Percentiles rank a stretch among this genome's conserved stretches.
Conservation (phyloP, 495 filamentous ascomycete genomes). For the Glarea lozoyensis region DNA sequence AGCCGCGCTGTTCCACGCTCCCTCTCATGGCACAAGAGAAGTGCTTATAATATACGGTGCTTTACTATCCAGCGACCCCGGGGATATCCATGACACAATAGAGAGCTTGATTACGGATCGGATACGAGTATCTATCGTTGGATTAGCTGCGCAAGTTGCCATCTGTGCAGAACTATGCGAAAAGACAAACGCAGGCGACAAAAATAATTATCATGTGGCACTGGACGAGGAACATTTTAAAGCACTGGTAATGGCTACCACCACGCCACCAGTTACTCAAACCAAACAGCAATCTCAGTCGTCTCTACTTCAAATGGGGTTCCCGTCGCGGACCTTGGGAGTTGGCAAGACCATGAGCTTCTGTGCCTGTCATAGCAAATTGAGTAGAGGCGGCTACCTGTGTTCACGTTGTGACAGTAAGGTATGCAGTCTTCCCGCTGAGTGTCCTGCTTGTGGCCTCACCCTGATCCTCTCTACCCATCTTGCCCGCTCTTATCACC, state of each 20-base stretch:
- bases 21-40: conserved; percentile 86
- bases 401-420: conserved; percentile 85
- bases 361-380: conserved; percentile 85
- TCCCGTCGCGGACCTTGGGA: conserved; percentile 68
- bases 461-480: conserved; percentile 97
- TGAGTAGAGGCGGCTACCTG: conserved; percentile 78
- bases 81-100: conserved; percentile 92
- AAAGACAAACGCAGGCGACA: conserved; percentile 74
- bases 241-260: conserved; percentile 79
- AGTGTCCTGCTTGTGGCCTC: conserved; percentile 84
- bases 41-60: conserved; percentile 89
- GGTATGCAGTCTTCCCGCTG: conserved; percentile 84
- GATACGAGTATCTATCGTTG: conserved; percentile 80
- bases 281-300: conserved; percentile 57
- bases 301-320: conserved; percentile 94
- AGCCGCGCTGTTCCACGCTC: conserved; percentile 81
- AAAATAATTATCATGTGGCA: conserved; percentile 69
- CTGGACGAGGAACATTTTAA: conserved; percentile 83
- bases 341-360: conserved; percentile 52
- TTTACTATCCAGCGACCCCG: conserved; percentile 79
- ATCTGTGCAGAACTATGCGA: conserved; percentile 86
- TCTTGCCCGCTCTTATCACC: conserved; percentile 88
- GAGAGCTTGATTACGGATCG: conserved; percentile 62
- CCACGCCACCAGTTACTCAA: conserved; percentile 77
- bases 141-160: conserved; percentile 80